Percentiles rank a stretch among this genome's conserved stretches.
These are phyloP conservation scores for Tinospora cordifolia DNA, from an alignment of 164 flowering plant species.

Conservation along the genomic window DNA sequence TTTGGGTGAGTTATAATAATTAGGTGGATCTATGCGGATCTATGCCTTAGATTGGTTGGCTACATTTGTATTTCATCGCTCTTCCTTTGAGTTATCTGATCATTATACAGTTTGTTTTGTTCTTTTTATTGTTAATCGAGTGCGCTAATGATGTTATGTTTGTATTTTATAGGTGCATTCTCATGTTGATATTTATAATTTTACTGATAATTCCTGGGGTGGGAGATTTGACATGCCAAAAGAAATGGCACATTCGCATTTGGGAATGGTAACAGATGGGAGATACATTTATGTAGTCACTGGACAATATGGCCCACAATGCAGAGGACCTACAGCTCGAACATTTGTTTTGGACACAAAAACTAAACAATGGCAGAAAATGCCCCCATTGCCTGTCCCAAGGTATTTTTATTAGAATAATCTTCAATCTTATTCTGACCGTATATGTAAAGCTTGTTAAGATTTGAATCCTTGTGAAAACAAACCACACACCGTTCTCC, in stretches of 20 bases:
- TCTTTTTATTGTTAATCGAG: neutral
- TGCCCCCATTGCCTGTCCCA: constrained; percentile 79
- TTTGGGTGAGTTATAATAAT: neutral
- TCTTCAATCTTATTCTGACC: neutral
- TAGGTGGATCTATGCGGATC: neutral
- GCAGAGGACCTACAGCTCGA: constrained; percentile 68
- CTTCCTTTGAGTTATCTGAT: neutral
- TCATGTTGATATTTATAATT: constrained; percentile 82
- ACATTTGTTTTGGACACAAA: constrained; percentile 65
- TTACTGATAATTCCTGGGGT: constrained; percentile 73
- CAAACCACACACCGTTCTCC: too few species aligned
- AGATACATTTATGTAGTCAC: constrained; percentile 75
- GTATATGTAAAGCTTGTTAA: too few species aligned
- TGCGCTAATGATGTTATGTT: neutral
- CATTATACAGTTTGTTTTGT: neutral
- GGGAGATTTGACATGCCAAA: constrained; percentile 78
- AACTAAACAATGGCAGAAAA: constrained; percentile 54
- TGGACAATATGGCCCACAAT: constrained; percentile 95
- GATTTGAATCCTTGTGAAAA: too few species aligned
- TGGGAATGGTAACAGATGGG: constrained; percentile 86
- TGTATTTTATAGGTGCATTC: constrained; percentile 62
- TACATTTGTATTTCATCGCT: neutral
- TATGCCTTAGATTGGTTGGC: neutral
- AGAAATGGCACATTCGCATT: constrained; percentile 95
- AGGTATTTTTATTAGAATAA: constrained; percentile 39